phyloP scores from a whole-genome alignment of 2,329 filamentous ascomycete species.

The Beauveria pseudobassiana region DNA sequence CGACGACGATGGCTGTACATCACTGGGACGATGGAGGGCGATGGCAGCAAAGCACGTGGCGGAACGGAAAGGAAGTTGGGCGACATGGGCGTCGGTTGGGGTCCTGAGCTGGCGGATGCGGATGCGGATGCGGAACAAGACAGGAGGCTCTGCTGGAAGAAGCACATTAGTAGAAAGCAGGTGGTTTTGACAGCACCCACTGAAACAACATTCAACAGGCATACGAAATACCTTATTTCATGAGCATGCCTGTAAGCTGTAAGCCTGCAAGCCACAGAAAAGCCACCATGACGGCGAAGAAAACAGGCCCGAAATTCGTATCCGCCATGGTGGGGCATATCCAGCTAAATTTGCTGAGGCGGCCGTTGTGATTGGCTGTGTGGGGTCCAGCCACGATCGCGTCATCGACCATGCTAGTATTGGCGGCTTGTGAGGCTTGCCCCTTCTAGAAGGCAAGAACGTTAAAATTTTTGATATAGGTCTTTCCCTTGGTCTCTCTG shows the following conservation, averaged over 20 bases:
- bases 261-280: not conserved
- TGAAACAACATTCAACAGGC: not conserved
- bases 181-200: not conserved
- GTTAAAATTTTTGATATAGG: not conserved
- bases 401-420: conserved; percentile 17
- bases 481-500: no score
- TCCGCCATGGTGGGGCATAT: not conserved
- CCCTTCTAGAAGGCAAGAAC: not conserved
- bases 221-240: no score
- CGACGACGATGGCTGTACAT: no score
- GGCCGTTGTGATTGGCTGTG: conserved; percentile 14
- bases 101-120: not conserved
- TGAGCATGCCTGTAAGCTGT: no score
- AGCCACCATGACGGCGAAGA: not conserved
- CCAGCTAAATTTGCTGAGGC: conserved; percentile 12
- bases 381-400: conserved; percentile 16
- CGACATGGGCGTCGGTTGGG: not conserved
- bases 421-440: not conserved
- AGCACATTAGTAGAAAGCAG: no score
- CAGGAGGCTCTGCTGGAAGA: no score
- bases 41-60: not conserved
- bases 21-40: not conserved
- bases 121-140: not conserved
- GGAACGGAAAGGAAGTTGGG: not conserved
- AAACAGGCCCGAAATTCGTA: not conserved